These are phyloP conservation scores for Harringtonia lauricola DNA, from an alignment of 2,329 filamentous ascomycete genomes.

Conservation along the genomic window DNA sequence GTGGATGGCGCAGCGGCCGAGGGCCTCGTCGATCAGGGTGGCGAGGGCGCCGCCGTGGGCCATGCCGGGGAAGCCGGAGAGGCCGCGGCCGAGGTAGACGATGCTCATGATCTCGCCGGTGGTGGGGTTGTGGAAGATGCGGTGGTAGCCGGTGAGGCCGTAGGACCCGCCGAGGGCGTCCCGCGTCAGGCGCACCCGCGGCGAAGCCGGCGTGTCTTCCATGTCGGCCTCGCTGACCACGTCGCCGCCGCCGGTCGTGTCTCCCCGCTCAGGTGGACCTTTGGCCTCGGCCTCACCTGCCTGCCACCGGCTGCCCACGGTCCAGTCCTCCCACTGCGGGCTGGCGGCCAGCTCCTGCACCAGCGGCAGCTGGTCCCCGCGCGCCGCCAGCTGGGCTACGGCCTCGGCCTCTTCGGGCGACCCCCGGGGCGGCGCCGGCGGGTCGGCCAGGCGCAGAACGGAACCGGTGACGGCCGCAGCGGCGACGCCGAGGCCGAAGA, in stretches of 20 bases:
- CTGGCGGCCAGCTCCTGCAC: conserved; percentile 8
- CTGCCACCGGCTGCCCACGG: conserved; percentile 4
- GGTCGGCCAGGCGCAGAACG: background rate
- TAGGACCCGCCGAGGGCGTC: conserved; percentile 29
- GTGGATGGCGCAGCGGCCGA: conserved; percentile 49
- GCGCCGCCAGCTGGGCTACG: background rate
- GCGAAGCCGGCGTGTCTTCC: background rate
- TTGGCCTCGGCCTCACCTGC: background rate
- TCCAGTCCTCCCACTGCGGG: conserved; percentile 11
- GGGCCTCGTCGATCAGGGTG: conserved; percentile 57
- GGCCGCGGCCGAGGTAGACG: conserved; percentile 54
- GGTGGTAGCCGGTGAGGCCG: conserved; percentile 39
- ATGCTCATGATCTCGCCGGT: conserved; percentile 50
- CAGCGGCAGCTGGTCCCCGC: conserved; percentile 3
- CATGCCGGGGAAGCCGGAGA: conserved; percentile 60
- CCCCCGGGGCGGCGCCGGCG: background rate
- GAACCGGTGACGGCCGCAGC: background rate
- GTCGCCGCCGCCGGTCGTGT: too few species aligned
- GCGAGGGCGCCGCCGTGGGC: conserved; percentile 62
- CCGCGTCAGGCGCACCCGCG: conserved; percentile 23
- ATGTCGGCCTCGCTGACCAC: background rate
- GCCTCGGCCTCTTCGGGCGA: conserved; percentile 1
- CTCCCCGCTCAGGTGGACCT: background rate
- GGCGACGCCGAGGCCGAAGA: too few species aligned
- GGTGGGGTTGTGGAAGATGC: conserved; percentile 50